Base-by-base conservation (phyloP, 805 yeast genomes). In the Clavispora santaluciae region DNA sequence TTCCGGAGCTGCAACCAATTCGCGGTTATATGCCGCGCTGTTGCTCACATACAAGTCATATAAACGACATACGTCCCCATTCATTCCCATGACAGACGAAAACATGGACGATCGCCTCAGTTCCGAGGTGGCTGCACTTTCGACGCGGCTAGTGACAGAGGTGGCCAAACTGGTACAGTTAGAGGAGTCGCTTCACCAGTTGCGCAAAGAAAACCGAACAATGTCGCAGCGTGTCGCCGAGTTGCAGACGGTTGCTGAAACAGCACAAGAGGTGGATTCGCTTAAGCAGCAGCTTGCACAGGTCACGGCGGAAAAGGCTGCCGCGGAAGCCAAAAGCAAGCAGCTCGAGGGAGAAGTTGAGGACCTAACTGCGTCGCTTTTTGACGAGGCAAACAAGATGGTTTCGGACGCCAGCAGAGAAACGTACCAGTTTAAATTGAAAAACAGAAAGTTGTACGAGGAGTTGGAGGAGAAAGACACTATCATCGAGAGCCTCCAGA, bases 371-470 rank as follows among this genome's bases (percentile, higher is more conserved):
- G 86, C 82, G 1, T 78, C 89, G 1, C 63, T 87, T 23, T 87
- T 87, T 56, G 83, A 78, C 46, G 93, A 88, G 56, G 96, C 96
- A 11, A 87, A 87, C 56, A 73, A 75, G 37, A 86, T 86, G 86
- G 96, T 87, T 6, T 78, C 83, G 36, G 78, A 81, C 46, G 95
- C 95, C 0, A 77, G 86, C 44, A 71, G 78, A 39, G 84, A 82
- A 42, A 75, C 81, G 5, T 73, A 81, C 54, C 78, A 76, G 24
- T 70, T 70, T 45, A 79, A 81, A 50, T 61, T 76, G 37, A 78
- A 80, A 49, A 84, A 84, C 51, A 64, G 73, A 24, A 79, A 74
- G 47, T 57, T 85, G 36, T 53, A 58, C 33, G 74, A 69, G 50
- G 74, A 69, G 48, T 56, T 86, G 26, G 73, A 70, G 26, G 96